A percentile compares a stretch with the other conserved stretches of the same genome.
Conservation (phyloP, 805 yeast genomes). For the Starmerella riodocensis region DNA sequence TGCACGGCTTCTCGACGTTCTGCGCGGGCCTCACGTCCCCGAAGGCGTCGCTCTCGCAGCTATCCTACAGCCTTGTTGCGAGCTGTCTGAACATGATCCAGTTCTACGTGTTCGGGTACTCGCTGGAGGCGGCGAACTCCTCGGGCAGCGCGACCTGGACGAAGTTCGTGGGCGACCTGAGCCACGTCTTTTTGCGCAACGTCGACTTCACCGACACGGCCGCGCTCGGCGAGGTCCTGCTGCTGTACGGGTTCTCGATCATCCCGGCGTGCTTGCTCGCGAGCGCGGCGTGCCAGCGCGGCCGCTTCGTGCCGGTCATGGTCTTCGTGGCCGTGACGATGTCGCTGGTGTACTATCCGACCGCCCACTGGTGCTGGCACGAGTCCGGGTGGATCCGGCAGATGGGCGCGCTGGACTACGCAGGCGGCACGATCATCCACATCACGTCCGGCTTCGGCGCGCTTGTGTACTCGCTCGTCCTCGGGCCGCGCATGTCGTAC, state of each 20-base stretch:
- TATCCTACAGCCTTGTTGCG: slow-evolving; percentile 53
- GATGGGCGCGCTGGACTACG: slow-evolving; percentile 56
- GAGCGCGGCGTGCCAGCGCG: slow-evolving; percentile 63
- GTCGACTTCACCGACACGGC: slow-evolving; percentile 26
- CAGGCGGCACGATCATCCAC: slow-evolving; percentile 71
- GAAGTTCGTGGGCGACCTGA: slow-evolving; percentile 41
- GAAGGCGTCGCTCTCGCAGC: slow-evolving; percentile 50
- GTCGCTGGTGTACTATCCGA: slow-evolving; percentile 60
- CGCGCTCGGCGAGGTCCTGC: slow-evolving; percentile 36
- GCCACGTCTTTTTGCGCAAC: slow-evolving; percentile 38
- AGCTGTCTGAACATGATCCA: slow-evolving; percentile 48
- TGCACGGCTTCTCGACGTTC: slow-evolving; percentile 35
- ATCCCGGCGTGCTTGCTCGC: slow-evolving; percentile 54
- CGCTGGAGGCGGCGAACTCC: slow-evolving; percentile 37
- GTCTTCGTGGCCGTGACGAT: slow-evolving; percentile 55
- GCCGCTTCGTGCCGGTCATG: slow-evolving; percentile 57
- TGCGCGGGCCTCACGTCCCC: slow-evolving; percentile 57
- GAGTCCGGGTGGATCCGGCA: slow-evolving; percentile 48
- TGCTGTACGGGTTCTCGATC: slow-evolving; percentile 50
- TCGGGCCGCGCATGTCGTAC: slow-evolving; percentile 57
- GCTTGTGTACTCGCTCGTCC: slow-evolving; percentile 48
- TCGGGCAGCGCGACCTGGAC: slow-evolving; percentile 14
- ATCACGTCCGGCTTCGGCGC: slow-evolving; percentile 60
- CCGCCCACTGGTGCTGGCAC: slow-evolving; percentile 67
- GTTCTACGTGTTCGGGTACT: slow-evolving; percentile 60